Evolutionary conservation across 345 rosid species (phyloP).

Genomic region (Turnera subulata): DNA sequence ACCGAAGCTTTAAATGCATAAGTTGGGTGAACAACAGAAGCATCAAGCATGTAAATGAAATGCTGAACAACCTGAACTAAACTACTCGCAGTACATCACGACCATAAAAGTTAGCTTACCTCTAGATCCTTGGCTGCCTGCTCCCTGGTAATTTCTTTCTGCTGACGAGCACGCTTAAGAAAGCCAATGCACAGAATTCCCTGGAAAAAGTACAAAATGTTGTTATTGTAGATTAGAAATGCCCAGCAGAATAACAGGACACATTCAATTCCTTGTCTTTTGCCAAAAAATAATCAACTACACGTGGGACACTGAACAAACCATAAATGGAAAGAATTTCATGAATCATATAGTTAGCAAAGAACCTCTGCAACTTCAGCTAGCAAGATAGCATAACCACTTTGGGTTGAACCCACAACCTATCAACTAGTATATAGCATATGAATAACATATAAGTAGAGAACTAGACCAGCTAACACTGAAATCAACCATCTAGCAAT

Average conservation of each 20-base stretch:
- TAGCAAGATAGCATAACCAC: not conserved
- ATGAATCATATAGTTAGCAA: not conserved
- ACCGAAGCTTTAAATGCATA: not conserved
- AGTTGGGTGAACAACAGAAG: not conserved
- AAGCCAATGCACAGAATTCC: constrained; percentile 89
- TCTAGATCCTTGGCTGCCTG: constrained; percentile 80
- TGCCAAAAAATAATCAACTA: too few relatives aligned
- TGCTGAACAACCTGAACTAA: not conserved
- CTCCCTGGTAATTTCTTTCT: constrained; percentile 66
- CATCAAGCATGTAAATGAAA: not conserved
- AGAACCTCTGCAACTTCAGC: not conserved
- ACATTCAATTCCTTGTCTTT: too few relatives aligned
- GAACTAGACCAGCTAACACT: too few relatives aligned
- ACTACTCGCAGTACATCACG: constrained; percentile 1
- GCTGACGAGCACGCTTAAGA: constrained; percentile 69
- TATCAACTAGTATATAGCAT: too few relatives aligned
- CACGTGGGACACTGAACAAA: too few relatives aligned
- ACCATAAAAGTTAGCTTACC: constrained; percentile 38
- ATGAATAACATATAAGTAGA: too few relatives aligned
- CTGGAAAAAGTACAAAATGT: constrained; percentile 26
- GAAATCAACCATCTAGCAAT: too few relatives aligned
- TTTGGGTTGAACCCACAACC: not conserved
- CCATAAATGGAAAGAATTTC: not conserved
- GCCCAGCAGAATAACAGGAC: not conserved
- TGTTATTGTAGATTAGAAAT: not conserved